Base-by-base conservation (phyloP, 805 yeast species). In the Metschnikowia baotianmanensis region DNA sequence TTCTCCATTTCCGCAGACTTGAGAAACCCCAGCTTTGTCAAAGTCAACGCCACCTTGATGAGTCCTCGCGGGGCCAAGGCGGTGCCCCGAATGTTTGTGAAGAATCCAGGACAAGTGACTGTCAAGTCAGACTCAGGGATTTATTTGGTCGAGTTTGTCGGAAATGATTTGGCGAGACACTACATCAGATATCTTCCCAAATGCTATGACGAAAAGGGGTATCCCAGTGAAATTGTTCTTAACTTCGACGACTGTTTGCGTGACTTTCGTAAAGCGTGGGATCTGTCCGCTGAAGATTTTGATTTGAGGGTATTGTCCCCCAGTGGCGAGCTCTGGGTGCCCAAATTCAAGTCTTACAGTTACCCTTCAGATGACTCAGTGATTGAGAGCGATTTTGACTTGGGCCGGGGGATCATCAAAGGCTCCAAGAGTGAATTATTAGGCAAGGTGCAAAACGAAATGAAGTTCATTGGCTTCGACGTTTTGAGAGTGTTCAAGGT, bases 1-100 rank as follows among this genome's bases (percentile, higher is more conserved):
- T 90, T 91, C 60, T 63, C 82, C 2, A 57, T 85, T 18, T 93
- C 95, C 0, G 58, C 68, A 4, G 96, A 88, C 56, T 63, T 58
- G 42, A 50, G 62, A 15, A 83, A 80, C 49, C 26, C 38, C 2
- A 25, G 46, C 1, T 74, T 72, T 62, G 63, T 58, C 2, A 60
- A 67, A 27, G 48, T 57, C 7, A 61, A 67, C 5, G 62, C 71
- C 2, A 73, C 71, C 1, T 52, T 61, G 6, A 30, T 41, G 36
- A 34, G 47, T 9, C 33, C 43, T 3, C 47, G 51, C 28, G 48
- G 44, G 3, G 22, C 15, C 6, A 29, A 33, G 3, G 44, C 50
- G 2, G 53, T 46, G 1, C 69, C 70, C 1, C 37, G 54, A 3
- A 40, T 51, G 40, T 61, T 57, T 40, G 43, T 50, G 19, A 50